A percentile compares a stretch with the other conserved stretches of the same genome.
Evolutionary conservation across 129 eudicot genomes (phyloP).

Genomic region (Daucus carota): DH1_v3.0 NC_030386.2:3400501-3401000

Average conservation of each 20-base stretch:
- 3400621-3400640: too few species aligned
- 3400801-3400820: slow-evolving; percentile 4
- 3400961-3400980: not conserved
- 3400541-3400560: too few species aligned
- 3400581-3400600: too few species aligned
- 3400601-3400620: too few species aligned
- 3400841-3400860: slow-evolving; percentile 11
- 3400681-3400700: not conserved
- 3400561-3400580: too few species aligned
- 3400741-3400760: not conserved
- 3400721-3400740: slow-evolving; percentile 24
- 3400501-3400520: not conserved
- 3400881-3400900: not conserved
- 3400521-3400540: too few species aligned
- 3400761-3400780: not conserved
- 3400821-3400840: slow-evolving; percentile 5
- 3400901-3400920: slow-evolving; percentile 19
- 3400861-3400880: not conserved
- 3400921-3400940: slow-evolving; percentile 14
- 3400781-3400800: slow-evolving; percentile 3
- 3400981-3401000: not conserved
- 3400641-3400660: too few species aligned
- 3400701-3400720: slow-evolving; percentile 5
- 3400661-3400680: not conserved
- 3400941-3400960: slow-evolving; percentile 8